Evolutionary conservation across 192 early-diverging fungal species (phyloP), one percentile per base, ranked within the genome.

Genomic region (Coemansia sp.): DNA sequence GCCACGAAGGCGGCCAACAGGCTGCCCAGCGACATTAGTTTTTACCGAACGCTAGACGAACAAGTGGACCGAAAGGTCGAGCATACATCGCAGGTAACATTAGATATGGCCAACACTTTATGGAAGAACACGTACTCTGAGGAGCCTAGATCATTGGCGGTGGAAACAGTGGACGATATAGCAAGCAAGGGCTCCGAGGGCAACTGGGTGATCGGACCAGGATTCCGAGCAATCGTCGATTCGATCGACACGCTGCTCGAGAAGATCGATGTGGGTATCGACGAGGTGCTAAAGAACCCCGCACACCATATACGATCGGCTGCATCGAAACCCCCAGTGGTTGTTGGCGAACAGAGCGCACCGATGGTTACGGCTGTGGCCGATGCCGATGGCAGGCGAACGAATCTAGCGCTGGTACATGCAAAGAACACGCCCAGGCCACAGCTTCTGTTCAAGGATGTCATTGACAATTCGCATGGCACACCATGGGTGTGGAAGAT

Each of bases 391-490:
- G 55, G 78, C 33, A 8, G 55, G 34, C 71, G 73, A 7, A 53
- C 84, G 5, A 83, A 87, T 7, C 81, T 85, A 58, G 79, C 77
- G 30, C 61, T 91, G 58, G 67, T 92, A 25, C 87, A 92, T 51
- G 89, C 90, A 12, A 79, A 84, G 23, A 88, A 89, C 64, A 88
- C 96, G 52, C 67, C 85, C 45, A 83, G 94, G 10, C 97, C 97
- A 55, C 97, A 99, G 79, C 66, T 95, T 35, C 72, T 73, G 18
- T 99, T 99, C 68, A 82, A 85, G 23, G 96, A 97, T 66, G 84
- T 73, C 18, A 77, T 97, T 15, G 96, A 99, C 74, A 99, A 99
- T 62, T 90, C 91, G 0, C 70, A 83, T 33, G 74, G 53, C 6
- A 78, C 85, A 34, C 94, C 92, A 16, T 96, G 92, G 75, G 83